Conservation (phyloP, 176 grass and related monocot genomes). For the Zoysia pacifica region DNA sequence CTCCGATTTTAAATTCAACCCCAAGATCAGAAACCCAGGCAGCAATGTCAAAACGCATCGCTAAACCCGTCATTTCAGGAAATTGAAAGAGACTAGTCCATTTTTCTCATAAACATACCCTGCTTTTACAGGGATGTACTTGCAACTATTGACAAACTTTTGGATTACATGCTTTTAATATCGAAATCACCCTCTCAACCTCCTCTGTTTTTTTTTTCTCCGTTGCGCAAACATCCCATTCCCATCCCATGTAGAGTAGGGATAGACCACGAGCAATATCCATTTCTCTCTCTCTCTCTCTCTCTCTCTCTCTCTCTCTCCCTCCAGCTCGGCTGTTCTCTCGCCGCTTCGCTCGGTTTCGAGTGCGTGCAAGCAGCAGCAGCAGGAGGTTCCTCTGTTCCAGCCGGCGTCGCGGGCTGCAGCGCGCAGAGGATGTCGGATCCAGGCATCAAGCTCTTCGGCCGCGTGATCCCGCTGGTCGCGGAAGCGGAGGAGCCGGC, state of each 20-base stretch:
- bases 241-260: conserved; percentile 31
- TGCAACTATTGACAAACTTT: background rate
- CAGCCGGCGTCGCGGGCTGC: background rate
- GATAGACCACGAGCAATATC: conserved; percentile 13
- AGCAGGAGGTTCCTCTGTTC: conserved; percentile 15
- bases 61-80: background rate
- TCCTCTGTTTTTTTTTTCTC: conserved; percentile 24
- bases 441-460: conserved; percentile 91
- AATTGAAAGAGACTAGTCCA: background rate
- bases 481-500: conserved; percentile 29
- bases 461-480: conserved; percentile 63
- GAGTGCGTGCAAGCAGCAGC: background rate
- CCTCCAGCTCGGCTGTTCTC: conserved; percentile 23
- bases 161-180: conserved; percentile 27
- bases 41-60: background rate
- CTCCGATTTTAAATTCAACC: background rate
- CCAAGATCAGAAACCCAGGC: background rate
- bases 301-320: conserved; percentile 19
- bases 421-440: conserved; percentile 61
- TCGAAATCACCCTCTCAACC: background rate
- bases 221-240: conserved; percentile 29
- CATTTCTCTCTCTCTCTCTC: conserved; percentile 31
- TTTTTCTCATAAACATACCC: background rate
- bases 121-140: background rate
- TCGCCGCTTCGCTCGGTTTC: conserved; percentile 23